A percentile compares a stretch with the other conserved stretches of the same genome.
These are phyloP conservation scores for Moniliella sp. DNA, from an alignment of 1,284 basidiomycete genomes.

Conservation along the genomic window DNA sequence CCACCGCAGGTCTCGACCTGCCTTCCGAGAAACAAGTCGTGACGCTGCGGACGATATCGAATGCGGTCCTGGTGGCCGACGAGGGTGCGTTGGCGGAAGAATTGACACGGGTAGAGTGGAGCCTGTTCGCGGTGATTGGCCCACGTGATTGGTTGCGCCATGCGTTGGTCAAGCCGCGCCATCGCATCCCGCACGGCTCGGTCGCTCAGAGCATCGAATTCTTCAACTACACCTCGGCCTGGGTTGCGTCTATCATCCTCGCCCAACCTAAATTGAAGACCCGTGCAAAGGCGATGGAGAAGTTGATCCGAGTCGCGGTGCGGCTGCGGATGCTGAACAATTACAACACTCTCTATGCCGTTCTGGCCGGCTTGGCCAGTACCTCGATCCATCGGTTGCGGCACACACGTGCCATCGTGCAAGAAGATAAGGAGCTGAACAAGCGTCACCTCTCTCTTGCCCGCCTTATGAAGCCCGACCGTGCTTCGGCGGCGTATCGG, in stretches of 20 bases:
- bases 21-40: conserved; percentile 3
- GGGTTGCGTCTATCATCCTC: conserved; percentile 24
- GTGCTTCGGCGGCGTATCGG: conserved; percentile 16
- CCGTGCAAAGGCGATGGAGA: conserved; percentile 19
- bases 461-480: conserved; percentile 17
- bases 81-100: conserved; percentile 18
- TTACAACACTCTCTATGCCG: conserved; percentile 20
- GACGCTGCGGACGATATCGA: conserved; percentile 14
- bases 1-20: neutral
- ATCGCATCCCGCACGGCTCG: conserved; percentile 12
- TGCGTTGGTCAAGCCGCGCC: conserved; percentile 13
- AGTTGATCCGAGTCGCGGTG: conserved; percentile 20
- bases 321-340: conserved; percentile 19
- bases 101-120: conserved; percentile 20
- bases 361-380: conserved; percentile 19
- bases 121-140: conserved; percentile 16
- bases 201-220: conserved; percentile 19
- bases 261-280: conserved; percentile 20
- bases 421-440: conserved; percentile 16
- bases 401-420: conserved; percentile 12
- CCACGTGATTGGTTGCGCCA: conserved; percentile 21
- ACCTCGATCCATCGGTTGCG: conserved; percentile 18
- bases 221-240: conserved; percentile 25
- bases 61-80: conserved; percentile 15
- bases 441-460: conserved; percentile 16